These are phyloP conservation scores for Xylariaceae sp. DNA, from an alignment of 2,329 filamentous ascomycete species.

Conservation along the genomic window DNA sequence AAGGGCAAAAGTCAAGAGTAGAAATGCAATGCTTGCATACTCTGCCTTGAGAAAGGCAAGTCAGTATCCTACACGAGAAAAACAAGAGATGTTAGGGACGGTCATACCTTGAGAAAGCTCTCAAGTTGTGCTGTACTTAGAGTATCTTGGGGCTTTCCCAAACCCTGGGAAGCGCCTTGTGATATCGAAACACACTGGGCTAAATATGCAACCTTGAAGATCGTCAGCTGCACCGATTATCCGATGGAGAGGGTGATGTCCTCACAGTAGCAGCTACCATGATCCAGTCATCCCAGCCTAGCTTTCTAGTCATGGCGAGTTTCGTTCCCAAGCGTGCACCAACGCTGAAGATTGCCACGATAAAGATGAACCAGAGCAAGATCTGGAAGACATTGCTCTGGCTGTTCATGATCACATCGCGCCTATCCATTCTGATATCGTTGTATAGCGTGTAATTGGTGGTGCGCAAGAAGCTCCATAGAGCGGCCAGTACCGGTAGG, in stretches of 20 bases:
- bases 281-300: slow-evolving; percentile 22
- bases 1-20: slow-evolving; percentile 19
- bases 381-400: slow-evolving; percentile 16
- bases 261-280: slow-evolving; percentile 21
- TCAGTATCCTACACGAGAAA: not conserved
- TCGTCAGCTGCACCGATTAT: not conserved
- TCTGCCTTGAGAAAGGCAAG: slow-evolving; percentile 16
- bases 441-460: not conserved
- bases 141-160: slow-evolving; percentile 15
- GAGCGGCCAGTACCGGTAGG: not conserved
- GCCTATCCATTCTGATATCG: slow-evolving; percentile 4
- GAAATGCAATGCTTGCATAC: slow-evolving; percentile 21
- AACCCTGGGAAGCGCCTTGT: slow-evolving; percentile 18
- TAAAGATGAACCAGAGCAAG: slow-evolving; percentile 20
- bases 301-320: slow-evolving; percentile 17
- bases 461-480: not conserved
- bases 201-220: slow-evolving; percentile 16
- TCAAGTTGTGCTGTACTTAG: slow-evolving; percentile 12
- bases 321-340: slow-evolving; percentile 19
- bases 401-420: slow-evolving; percentile 5
- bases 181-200: slow-evolving; percentile 23
- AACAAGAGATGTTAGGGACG: not conserved
- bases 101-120: slow-evolving; percentile 14
- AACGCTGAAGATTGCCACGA: slow-evolving; percentile 16
- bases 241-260: not conserved